Conservation (phyloP, 805 yeast genomes). For the Hanseniaspora jakobsenii region DNA sequence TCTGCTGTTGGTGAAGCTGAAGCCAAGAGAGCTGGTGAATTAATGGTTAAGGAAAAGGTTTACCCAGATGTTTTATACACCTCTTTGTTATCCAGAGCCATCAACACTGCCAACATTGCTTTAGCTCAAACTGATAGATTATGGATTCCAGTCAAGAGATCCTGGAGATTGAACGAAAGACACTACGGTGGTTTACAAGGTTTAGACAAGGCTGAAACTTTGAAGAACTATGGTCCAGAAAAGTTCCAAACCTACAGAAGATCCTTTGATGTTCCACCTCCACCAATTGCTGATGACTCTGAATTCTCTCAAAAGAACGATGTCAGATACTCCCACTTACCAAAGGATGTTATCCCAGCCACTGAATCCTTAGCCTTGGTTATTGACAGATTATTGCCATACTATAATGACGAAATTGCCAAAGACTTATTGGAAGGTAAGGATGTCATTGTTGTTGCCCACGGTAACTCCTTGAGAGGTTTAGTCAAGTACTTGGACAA, state of each 20-base stretch:
- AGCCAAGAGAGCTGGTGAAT: constrained; percentile 87
- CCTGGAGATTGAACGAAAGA: constrained; percentile 98
- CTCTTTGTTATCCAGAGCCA: constrained; percentile 84
- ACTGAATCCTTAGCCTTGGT: constrained; percentile 92
- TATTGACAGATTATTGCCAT: constrained; percentile 91
- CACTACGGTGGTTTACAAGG: constrained; percentile 98
- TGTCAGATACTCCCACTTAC: constrained; percentile 71
- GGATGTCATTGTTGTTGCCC: constrained; percentile 89
- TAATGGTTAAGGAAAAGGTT: constrained; percentile 74
- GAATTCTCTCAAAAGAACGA: constrained; percentile 79
- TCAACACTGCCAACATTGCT: constrained; percentile 94
- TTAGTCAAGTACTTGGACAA: constrained; percentile 89
- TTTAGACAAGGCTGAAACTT: constrained; percentile 90
- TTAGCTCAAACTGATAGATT: constrained; percentile 77
- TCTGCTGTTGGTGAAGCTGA: constrained; percentile 76
- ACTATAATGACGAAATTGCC: constrained; percentile 89
- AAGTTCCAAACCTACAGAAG: constrained; percentile 96
- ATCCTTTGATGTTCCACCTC: constrained; percentile 94
- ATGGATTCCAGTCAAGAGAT: constrained; percentile 83
- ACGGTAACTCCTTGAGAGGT: constrained; percentile 97
- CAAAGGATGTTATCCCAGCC: constrained; percentile 77
- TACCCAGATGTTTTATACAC: constrained; percentile 84
- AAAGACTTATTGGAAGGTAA: constrained; percentile 72
- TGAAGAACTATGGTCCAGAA: constrained; percentile 77
- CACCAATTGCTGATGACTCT: constrained; percentile 63